These are phyloP conservation scores for Myxozyma mucilagina DNA, from an alignment of 805 yeast genomes.

Conservation along the genomic window DNA sequence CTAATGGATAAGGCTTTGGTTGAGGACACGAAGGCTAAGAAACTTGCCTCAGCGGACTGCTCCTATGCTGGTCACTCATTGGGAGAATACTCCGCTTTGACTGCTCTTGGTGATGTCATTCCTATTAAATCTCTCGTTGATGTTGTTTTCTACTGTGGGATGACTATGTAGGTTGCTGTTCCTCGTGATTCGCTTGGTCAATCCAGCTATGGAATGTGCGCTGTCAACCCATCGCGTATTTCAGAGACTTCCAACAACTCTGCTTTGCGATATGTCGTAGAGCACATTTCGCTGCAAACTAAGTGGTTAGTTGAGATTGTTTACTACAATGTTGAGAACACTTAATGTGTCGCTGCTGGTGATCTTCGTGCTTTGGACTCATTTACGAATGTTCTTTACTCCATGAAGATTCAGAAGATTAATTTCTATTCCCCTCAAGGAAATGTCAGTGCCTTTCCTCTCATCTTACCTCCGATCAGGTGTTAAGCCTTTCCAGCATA, in stretches of 20 bases:
- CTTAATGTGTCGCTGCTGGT: slow-evolving; percentile 98
- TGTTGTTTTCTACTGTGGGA: slow-evolving; percentile 87
- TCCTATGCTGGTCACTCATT: slow-evolving; percentile 99
- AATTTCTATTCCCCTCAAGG: slow-evolving; percentile 96
- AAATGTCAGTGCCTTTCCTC: slow-evolving; percentile 99
- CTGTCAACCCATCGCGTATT: slow-evolving; percentile 94
- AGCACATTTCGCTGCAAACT: slow-evolving; percentile 78
- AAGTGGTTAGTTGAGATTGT: slow-evolving; percentile 97
- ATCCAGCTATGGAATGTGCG: slow-evolving; percentile 99
- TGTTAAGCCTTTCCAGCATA: slow-evolving; percentile 98
- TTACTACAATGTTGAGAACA: slow-evolving; percentile 96
- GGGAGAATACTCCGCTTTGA: slow-evolving; percentile 97
- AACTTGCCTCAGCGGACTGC: slow-evolving; percentile 88
- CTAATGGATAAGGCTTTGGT: slow-evolving; percentile 99
- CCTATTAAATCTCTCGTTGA: slow-evolving; percentile 71
- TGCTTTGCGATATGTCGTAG: slow-evolving; percentile 91
- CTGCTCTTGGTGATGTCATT: slow-evolving; percentile 97
- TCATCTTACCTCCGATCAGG: slow-evolving; percentile 97
- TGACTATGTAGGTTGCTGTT: slow-evolving; percentile 99
- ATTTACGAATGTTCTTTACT: slow-evolving; percentile 87
- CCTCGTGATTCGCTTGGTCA: slow-evolving; percentile 95
- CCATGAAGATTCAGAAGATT: slow-evolving; percentile 90
- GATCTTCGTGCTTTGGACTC: slow-evolving; percentile 94
- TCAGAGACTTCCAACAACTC: slow-evolving; percentile 86
- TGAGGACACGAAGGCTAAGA: slow-evolving; percentile 95